Evolutionary conservation across 2,329 filamentous ascomycete genomes (phyloP).

Genomic region (Mycosphaerella sp.): DNA sequence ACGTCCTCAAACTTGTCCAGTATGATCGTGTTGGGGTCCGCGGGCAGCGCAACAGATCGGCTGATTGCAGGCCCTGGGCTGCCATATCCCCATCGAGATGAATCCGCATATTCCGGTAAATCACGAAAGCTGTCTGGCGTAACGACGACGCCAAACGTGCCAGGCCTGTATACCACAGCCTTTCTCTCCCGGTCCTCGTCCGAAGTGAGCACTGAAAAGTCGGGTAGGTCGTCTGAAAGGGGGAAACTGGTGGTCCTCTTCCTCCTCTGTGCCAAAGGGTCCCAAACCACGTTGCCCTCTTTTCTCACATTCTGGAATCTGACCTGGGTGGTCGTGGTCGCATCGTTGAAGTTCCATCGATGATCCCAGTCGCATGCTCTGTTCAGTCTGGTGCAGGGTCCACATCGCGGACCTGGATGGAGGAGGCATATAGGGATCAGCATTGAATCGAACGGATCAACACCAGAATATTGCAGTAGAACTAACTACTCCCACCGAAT

Average conservation of each 20-base stretch:
- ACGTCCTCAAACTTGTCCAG: constrained; percentile 47
- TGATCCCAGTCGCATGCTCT: constrained; percentile 55
- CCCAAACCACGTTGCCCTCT: constrained; percentile 50
- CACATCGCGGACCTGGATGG: constrained; percentile 18
- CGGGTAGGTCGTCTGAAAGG: constrained; percentile 48
- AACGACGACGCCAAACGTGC: constrained; percentile 52
- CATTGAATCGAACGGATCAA: not conserved
- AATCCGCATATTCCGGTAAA: constrained; percentile 45
- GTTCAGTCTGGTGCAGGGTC: constrained; percentile 51
- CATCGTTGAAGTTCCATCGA: constrained; percentile 40
- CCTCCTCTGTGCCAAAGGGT: constrained; percentile 30
- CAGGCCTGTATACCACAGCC: constrained; percentile 46
- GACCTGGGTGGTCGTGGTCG: constrained; percentile 30
- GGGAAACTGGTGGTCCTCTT: constrained; percentile 4
- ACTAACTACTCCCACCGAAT: not conserved
- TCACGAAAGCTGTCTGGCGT: constrained; percentile 50
- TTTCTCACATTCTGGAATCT: constrained; percentile 43
- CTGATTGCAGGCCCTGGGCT: constrained; percentile 7
- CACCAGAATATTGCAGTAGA: not conserved
- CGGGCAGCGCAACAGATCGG: constrained; percentile 12
- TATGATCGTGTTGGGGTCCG: constrained; percentile 47
- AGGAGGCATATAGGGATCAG: constrained; percentile 3
- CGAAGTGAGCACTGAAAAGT: constrained; percentile 48
- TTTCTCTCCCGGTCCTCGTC: constrained; percentile 56
- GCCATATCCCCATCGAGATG: constrained; percentile 15